phyloP scores from a whole-genome alignment of 208 protist genomes.

The Vickermania ingenoplastis region DNA sequence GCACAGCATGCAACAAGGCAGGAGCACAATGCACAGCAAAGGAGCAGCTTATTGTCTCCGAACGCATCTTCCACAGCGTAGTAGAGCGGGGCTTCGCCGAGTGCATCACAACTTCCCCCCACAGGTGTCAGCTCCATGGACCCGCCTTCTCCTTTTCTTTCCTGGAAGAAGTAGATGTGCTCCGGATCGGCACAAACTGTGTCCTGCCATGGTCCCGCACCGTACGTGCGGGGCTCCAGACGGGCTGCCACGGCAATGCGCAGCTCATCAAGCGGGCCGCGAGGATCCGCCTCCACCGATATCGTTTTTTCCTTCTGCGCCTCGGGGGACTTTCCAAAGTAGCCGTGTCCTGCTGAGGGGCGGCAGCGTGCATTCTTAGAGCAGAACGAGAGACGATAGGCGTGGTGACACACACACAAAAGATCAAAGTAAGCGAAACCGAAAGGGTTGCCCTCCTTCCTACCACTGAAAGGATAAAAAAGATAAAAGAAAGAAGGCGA shows the following conservation, averaged over 20 bases:
- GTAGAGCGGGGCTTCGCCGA: background rate
- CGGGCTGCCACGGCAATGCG: background rate
- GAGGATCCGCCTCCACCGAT: too few species aligned
- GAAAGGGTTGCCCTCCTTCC: too few species aligned
- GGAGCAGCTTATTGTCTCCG: background rate
- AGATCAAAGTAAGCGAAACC: too few species aligned
- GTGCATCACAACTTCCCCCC: background rate
- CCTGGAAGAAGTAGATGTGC: background rate
- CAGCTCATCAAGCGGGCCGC: background rate
- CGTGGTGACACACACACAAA: too few species aligned
- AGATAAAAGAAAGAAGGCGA: too few species aligned
- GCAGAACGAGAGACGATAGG: too few species aligned
- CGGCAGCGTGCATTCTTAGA: too few species aligned
- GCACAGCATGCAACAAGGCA: constrained; percentile 9
- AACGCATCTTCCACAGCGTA: background rate
- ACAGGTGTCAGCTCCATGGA: background rate
- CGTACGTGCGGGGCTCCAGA: background rate
- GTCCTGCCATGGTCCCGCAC: background rate
- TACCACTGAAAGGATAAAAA: too few species aligned
- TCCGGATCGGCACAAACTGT: background rate
- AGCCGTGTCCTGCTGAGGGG: too few species aligned
- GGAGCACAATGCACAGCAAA: constrained; percentile 1
- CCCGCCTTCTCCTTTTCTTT: background rate
- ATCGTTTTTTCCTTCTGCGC: too few species aligned
- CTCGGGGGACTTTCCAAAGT: too few species aligned